phyloP scores from a whole-genome alignment of 1,284 basidiomycete genomes.

The Caloboletus firmus region DNA sequence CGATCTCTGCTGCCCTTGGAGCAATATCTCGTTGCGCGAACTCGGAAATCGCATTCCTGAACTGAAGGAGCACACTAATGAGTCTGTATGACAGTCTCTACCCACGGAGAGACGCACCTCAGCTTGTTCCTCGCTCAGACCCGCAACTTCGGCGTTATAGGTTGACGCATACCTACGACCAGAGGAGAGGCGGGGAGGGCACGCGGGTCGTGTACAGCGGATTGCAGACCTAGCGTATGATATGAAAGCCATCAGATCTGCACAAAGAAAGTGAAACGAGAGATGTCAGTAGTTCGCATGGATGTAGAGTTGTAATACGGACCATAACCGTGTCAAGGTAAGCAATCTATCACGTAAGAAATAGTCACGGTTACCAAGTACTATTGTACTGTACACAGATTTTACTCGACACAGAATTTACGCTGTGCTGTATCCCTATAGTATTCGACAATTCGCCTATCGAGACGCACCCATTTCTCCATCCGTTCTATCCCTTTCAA shows the following conservation, averaged over 20 bases:
- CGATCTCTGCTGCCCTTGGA: slow-evolving; percentile 80
- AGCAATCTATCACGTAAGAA: slow-evolving; percentile 18
- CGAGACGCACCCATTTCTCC: slow-evolving; percentile 71
- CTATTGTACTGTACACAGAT: too few relatives aligned
- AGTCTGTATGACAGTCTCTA: neutral
- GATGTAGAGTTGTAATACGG: slow-evolving; percentile 1
- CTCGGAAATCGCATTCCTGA: slow-evolving; percentile 72
- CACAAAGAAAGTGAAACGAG: neutral
- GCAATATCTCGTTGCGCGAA: slow-evolving; percentile 74
- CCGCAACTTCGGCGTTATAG: slow-evolving; percentile 77
- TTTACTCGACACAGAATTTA: slow-evolving; percentile 45
- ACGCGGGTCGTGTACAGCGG: slow-evolving; percentile 1
- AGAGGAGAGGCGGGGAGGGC: neutral
- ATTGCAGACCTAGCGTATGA: slow-evolving; percentile 10
- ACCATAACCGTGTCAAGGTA: slow-evolving; percentile 18
- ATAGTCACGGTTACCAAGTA: neutral
- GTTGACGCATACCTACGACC: slow-evolving; percentile 42
- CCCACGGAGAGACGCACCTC: slow-evolving; percentile 54
- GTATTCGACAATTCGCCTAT: slow-evolving; percentile 62
- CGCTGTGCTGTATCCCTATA: slow-evolving; percentile 37
- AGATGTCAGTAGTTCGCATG: neutral
- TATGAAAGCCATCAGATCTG: slow-evolving; percentile 17
- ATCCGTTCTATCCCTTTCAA: slow-evolving; percentile 73
- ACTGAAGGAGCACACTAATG: slow-evolving; percentile 46
- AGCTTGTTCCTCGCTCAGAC: slow-evolving; percentile 79